Evolutionary conservation across 2,329 filamentous ascomycete species (phyloP).

Genomic region (Aspergillus udagawae): DNA sequence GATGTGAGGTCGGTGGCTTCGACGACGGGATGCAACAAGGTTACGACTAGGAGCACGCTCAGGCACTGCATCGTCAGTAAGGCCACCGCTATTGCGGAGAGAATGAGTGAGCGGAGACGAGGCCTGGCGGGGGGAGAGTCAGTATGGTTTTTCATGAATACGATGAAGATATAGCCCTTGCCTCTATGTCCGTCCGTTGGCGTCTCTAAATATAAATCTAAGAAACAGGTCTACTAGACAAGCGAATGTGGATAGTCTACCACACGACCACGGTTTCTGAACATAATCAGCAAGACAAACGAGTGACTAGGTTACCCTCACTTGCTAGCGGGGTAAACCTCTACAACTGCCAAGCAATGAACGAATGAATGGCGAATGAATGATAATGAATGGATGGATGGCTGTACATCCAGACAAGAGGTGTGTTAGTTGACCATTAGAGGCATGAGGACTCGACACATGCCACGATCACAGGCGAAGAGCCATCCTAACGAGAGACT

Average conservation of each 20-base stretch:
- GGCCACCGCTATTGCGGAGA: not conserved
- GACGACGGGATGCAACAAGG: slow-evolving; percentile 9
- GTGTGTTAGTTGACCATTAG: not conserved
- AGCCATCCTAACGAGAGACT: no score
- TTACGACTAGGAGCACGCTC: slow-evolving; percentile 9
- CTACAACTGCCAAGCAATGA: not conserved
- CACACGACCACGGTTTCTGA: not conserved
- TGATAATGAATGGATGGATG: not conserved
- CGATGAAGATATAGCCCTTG: not conserved
- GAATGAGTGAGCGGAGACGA: not conserved
- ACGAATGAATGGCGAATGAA: not conserved
- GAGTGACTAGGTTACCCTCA: slow-evolving; percentile 1
- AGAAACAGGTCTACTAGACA: not conserved
- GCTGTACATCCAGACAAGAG: not conserved
- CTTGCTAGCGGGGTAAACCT: not conserved
- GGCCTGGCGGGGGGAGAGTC: not conserved
- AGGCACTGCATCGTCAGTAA: slow-evolving; percentile 9
- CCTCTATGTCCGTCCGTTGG: not conserved
- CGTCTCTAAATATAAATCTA: not conserved
- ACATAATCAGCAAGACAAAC: not conserved
- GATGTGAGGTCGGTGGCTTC: slow-evolving; percentile 18
- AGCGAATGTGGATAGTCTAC: not conserved
- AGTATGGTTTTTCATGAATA: not conserved
- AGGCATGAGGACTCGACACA: slow-evolving; percentile 11
- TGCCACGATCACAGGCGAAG: slow-evolving; percentile 11